Evolutionary conservation across 345 rosid genomes (phyloP), one percentile per base, ranked within the genome.

Genomic region (Gossypium australe): DNA sequence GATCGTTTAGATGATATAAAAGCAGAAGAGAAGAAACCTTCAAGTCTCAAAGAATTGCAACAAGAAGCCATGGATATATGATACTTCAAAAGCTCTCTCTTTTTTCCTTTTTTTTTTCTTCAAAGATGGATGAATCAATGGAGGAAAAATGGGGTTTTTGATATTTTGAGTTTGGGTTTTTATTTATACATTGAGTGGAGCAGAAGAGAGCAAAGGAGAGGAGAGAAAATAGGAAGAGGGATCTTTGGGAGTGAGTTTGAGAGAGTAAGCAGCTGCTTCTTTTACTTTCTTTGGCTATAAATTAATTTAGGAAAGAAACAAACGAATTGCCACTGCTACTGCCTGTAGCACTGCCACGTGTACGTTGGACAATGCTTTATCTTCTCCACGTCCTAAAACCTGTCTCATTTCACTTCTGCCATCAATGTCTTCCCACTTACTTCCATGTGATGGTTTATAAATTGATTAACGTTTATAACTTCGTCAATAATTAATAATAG

Each of bases 41-140:
- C 89, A 1, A 86, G 63, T 83, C 78, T 83, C 14, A 82, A 75
- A 57, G 82, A 81, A 70, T 43, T 72, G 55, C 70, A 80, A 47
- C 71, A 85, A 29, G 84, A 84, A 59, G 82, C 77, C 90, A 85
- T 67, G 17, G 16, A 34, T 5, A 34, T 34, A 34, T 34, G 41
- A 5, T 47, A 13, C 1, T 13, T 44, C 7, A n/a, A 57, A 2
- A 34, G 41, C 7, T 5, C 41, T 34, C 41, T 34, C 45, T 34
- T 3, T 38, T 0, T 29, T 2, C 0, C 11, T 38, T 0, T 29
- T 2, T 0, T 22, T 9, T 41, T 7, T 14, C 49, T 64, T 41
- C 13, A 9, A 9, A 38, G 45, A 29, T 62, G 49, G 44, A 43
- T 65, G 51, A 43, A 65, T n/a, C 14, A 41, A 43, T 65, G 51